phyloP scores from a whole-genome alignment of 1,139 yeast species.

The Chernovozyma aurita region DNA sequence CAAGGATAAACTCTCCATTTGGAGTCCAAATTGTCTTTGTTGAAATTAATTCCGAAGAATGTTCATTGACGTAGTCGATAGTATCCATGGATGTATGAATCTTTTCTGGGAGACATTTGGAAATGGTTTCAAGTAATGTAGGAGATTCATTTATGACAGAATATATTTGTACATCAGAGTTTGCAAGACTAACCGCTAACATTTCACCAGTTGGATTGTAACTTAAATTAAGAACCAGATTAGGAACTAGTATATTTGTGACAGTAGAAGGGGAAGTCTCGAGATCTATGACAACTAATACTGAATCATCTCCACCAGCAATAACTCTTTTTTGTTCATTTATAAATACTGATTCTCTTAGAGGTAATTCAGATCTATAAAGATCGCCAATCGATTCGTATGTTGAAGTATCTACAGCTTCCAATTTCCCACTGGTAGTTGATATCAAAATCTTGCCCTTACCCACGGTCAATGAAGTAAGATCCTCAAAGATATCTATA shows the following conservation, averaged over 20 bases:
- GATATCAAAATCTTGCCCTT: conserved; percentile 24
- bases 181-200: conserved; percentile 59
- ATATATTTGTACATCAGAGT: conserved; percentile 63
- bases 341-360: conserved; percentile 62
- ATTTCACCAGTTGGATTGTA: conserved; percentile 60
- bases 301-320: conserved; percentile 75
- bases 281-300: conserved; percentile 51
- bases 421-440: conserved; percentile 33
- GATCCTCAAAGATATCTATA: conserved; percentile 44
- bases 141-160: conserved; percentile 49
- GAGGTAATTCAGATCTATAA: conserved; percentile 52
- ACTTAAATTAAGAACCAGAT: conserved; percentile 56
- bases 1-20: conserved; percentile 58
- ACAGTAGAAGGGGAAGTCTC: conserved; percentile 23
- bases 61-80: conserved; percentile 33
- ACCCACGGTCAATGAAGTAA: conserved; percentile 27
- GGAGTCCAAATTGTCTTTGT: conserved; percentile 33
- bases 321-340: conserved; percentile 68
- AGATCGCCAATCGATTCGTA: conserved; percentile 23
- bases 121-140: conserved; percentile 35
- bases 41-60: conserved; percentile 34
- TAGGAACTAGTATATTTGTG: conserved; percentile 39
- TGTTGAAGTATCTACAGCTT: conserved; percentile 20
- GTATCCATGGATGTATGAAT: conserved; percentile 31
- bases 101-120: conserved; percentile 34